phyloP scores from a whole-genome alignment of 805 yeast genomes.

The Saturnispora hagleri region DNA sequence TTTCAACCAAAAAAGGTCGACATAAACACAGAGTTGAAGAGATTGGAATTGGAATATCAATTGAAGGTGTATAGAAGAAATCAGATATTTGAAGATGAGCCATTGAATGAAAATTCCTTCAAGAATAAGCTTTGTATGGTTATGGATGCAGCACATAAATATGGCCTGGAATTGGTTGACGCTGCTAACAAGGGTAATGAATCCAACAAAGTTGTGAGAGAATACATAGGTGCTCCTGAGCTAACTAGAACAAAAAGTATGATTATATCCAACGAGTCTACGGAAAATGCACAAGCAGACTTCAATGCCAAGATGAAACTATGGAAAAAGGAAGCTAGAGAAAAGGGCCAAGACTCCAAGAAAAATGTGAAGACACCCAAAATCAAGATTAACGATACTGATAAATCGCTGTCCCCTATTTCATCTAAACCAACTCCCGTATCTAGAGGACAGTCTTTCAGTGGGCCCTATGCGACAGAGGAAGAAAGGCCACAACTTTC shows the following conservation, averaged over 20 bases:
- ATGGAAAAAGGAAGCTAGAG: slow-evolving; percentile 7
- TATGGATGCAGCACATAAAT: slow-evolving; percentile 26
- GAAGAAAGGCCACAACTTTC: not conserved
- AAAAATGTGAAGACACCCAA: slow-evolving; percentile 10
- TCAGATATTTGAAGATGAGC: slow-evolving; percentile 15
- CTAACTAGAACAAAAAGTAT: slow-evolving; percentile 22
- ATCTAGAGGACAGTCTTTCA: not conserved
- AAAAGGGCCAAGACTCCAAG: slow-evolving; percentile 1
- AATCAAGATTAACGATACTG: slow-evolving; percentile 12
- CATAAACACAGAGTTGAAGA: slow-evolving; percentile 16
- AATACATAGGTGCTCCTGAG: slow-evolving; percentile 34
- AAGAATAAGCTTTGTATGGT: slow-evolving; percentile 24
- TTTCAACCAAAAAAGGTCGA: slow-evolving; percentile 5
- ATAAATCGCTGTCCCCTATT: not conserved
- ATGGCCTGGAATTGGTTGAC: slow-evolving; percentile 29
- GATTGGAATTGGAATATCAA: slow-evolving; percentile 20
- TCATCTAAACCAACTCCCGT: not conserved
- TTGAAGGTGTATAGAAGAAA: slow-evolving; percentile 21
- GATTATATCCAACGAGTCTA: slow-evolving; percentile 13
- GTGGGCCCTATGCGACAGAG: not conserved
- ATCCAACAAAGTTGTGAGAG: slow-evolving; percentile 32
- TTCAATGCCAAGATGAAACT: slow-evolving; percentile 9
- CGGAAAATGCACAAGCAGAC: slow-evolving; percentile 6
- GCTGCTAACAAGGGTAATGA: slow-evolving; percentile 30
- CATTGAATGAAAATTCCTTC: slow-evolving; percentile 22